A percentile compares a stretch with the other conserved stretches of the same genome.
phyloP scores from a whole-genome alignment of 2,329 filamentous ascomycete genomes.

The Samsoniella hepiali region DNA sequence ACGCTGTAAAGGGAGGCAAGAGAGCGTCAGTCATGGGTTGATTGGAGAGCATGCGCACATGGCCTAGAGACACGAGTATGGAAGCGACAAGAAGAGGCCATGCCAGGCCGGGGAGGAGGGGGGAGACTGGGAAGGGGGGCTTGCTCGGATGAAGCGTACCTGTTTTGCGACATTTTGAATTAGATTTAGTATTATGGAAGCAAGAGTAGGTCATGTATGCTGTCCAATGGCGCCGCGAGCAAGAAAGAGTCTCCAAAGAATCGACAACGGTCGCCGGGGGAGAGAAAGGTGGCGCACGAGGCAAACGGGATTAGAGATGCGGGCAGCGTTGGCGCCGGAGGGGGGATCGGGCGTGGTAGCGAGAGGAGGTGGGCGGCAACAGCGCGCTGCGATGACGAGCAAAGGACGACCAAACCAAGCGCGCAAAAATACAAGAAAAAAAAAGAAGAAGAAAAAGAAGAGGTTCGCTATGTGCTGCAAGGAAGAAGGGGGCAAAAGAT shows the following conservation, averaged over 20 bases:
- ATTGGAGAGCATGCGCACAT: neutral
- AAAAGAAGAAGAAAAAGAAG: neutral
- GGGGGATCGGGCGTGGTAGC: neutral
- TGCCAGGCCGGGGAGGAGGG: neutral
- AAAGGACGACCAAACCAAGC: neutral
- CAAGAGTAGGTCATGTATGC: neutral
- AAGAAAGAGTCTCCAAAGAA: neutral
- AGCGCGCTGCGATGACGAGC: neutral
- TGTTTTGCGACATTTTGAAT: slow-evolving; percentile 21
- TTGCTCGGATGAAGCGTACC: slow-evolving; percentile 14
- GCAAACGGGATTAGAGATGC: slow-evolving; percentile 7
- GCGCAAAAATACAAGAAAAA: neutral
- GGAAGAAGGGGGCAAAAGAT: neutral
- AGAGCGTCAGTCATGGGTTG: neutral
- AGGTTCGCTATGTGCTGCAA: neutral
- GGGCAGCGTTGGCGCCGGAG: slow-evolving; percentile 1
- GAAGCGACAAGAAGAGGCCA: neutral
- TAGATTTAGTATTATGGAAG: slow-evolving; percentile 17
- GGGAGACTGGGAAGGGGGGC: neutral
- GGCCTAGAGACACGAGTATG: too few relatives aligned
- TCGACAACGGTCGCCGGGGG: neutral
- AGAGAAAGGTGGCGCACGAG: slow-evolving; percentile 2
- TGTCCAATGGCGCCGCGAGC: neutral
- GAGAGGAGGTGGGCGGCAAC: slow-evolving; percentile 3
- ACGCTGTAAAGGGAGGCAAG: slow-evolving; percentile 28